phyloP scores from a whole-genome alignment of 2,329 filamentous ascomycete species.

The Fusarium coffeatum region DNA sequence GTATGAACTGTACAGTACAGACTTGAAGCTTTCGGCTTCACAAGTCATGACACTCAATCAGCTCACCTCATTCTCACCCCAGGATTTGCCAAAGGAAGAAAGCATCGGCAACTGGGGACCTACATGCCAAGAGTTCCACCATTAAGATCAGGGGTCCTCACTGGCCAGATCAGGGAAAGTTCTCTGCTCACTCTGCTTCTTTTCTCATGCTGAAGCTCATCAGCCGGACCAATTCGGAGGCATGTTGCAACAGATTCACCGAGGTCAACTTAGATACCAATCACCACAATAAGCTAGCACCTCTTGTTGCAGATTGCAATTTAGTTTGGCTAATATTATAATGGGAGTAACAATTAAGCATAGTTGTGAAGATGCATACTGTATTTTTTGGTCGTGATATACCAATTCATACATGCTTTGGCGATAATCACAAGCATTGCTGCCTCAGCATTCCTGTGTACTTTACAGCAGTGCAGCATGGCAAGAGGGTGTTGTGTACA shows the following conservation, averaged over 20 bases:
- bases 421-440: constrained; percentile 6
- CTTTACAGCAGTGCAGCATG: not conserved
- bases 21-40: constrained; percentile 11
- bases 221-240: constrained; percentile 14
- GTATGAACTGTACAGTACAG: constrained; percentile 10
- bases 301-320: too few relatives aligned
- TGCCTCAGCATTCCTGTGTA: constrained; percentile 4
- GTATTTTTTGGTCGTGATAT: constrained; percentile 14
- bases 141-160: constrained; percentile 29
- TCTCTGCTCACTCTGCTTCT: constrained; percentile 34
- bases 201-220: constrained; percentile 8
- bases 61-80: constrained; percentile 34
- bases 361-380: not conserved
- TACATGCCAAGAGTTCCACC: constrained; percentile 28
- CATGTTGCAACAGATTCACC: constrained; percentile 38
- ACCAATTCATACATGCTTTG: constrained; percentile 17
- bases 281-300: not conserved
- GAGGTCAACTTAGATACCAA: constrained; percentile 38
- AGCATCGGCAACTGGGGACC: constrained; percentile 23
- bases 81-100: constrained; percentile 29
- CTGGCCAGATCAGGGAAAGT: constrained; percentile 13
- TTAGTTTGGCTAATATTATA: not conserved
- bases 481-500: constrained; percentile 20
- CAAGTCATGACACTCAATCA: constrained; percentile 24
- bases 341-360: not conserved